Base-by-base conservation (phyloP, 1,139 yeast genomes). In the Diutina catenulata region DNA sequence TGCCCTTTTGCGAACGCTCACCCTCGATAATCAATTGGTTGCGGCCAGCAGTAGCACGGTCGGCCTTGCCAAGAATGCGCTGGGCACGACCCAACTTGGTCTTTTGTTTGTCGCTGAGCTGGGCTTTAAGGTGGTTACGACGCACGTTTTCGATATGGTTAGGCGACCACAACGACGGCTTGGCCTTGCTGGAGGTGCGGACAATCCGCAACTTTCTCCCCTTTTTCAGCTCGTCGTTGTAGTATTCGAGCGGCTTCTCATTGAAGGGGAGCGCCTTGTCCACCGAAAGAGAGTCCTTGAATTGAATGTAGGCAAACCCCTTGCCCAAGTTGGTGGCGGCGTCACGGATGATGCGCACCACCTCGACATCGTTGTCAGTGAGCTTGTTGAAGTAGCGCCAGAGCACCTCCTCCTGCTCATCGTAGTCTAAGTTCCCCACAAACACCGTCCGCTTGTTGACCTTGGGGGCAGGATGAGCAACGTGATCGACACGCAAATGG, bases 251-350 rank as follows among this genome's bases (percentile, higher is more conserved):
- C 41, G 76, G 73, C 59, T 83, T 80, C 38, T 76, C 94, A 55
- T 88, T 74, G 44, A 86, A 62, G 45, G 86, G 57, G 42, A 93
- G 60, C 0, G 96, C 96, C 53, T 83, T 82, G 46, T 80, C 78
- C 11, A 93, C 95, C 28, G 80, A 69, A 42, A 80, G 72, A 20
- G 88, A 63, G 57, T 88, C 95, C 45, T 69, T 73, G 62, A 88
- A 93, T 59, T 91, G 97, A 25, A 93, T 87, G 56, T 87, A 83
- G 4, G 95, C 98, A 63, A 93, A 88, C 4, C 99, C 99, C 60
- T 91, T 93, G 47, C 98, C 99, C 45, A 91, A 67, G 51, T 93
- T 91, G 22, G 97, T 91, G 59, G 84, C 84, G 15, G 94, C 62
- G 56, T 93, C 98, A 53, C 99, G 76, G 26, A 93, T 74, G 39